Evolutionary conservation across 805 yeast species (phyloP).

Genomic region (Lipomyces yamanashiensis): DNA sequence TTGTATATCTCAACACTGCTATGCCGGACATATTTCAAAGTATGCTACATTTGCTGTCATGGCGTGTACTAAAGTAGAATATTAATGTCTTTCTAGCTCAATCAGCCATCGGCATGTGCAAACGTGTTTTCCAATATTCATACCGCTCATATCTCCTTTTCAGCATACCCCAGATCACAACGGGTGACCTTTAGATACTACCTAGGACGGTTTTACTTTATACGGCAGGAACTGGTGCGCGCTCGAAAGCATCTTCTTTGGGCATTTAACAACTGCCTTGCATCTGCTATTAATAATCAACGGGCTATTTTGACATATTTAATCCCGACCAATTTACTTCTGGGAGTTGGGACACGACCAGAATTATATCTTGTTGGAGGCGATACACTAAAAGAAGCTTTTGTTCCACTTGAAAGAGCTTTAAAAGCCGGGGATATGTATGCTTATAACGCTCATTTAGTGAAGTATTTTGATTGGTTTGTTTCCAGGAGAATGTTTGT

Average conservation of each 20-base stretch:
- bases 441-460: constrained; percentile 46
- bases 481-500: constrained; percentile 40
- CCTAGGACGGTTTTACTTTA: constrained; percentile 60
- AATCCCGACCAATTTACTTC: constrained; percentile 57
- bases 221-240: constrained; percentile 56
- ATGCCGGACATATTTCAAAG: constrained; percentile 60
- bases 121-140: constrained; percentile 63
- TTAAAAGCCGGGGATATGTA: constrained; percentile 53
- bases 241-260: constrained; percentile 60
- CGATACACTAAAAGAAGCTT: constrained; percentile 45
- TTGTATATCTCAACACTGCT: constrained; percentile 58
- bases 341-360: constrained; percentile 56
- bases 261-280: constrained; percentile 54
- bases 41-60: constrained; percentile 29
- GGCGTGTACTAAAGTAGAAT: constrained; percentile 41
- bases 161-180: constrained; percentile 52
- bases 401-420: constrained; percentile 47
- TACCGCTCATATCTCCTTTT: constrained; percentile 50
- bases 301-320: constrained; percentile 54
- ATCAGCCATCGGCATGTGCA: constrained; percentile 45
- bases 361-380: constrained; percentile 35
- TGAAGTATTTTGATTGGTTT: constrained; percentile 41
- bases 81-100: constrained; percentile 37
- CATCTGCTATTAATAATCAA: constrained; percentile 44
- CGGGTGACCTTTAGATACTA: constrained; percentile 61